Conservation (phyloP, 2,329 filamentous ascomycete genomes). For the Apiospora phragmitis region DNA sequence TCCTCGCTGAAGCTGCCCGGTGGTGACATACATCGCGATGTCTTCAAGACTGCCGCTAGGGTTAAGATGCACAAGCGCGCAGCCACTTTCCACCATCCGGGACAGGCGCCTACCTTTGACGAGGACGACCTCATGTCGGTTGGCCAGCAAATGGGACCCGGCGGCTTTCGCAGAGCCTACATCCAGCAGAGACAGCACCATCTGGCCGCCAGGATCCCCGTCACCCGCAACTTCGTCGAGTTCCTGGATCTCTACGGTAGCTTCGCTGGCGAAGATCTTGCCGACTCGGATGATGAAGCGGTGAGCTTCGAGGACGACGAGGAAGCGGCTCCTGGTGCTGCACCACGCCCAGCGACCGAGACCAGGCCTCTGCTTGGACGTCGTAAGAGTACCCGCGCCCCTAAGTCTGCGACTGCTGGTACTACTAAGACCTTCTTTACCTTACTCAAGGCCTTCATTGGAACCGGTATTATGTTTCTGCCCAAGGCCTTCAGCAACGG, state of each 20-base stretch:
- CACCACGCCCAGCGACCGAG: slow-evolving; percentile 42
- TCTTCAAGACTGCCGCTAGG: slow-evolving; percentile 71
- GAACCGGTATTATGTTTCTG: slow-evolving; percentile 80
- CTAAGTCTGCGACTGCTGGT: slow-evolving; percentile 60
- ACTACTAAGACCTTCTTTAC: slow-evolving; percentile 78
- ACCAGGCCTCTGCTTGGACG: slow-evolving; percentile 60
- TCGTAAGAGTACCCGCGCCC: slow-evolving; percentile 50
- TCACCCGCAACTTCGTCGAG: slow-evolving; percentile 71
- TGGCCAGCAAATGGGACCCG: slow-evolving; percentile 36
- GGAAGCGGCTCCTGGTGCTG: slow-evolving; percentile 36
- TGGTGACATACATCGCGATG: slow-evolving; percentile 76
- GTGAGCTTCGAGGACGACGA: slow-evolving; percentile 52
- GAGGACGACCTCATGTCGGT: slow-evolving; percentile 30
- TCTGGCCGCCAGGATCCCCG: slow-evolving; percentile 48
- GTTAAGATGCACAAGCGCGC: slow-evolving; percentile 54
- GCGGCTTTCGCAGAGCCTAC: slow-evolving; percentile 52
- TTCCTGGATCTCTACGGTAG: slow-evolving; percentile 75
- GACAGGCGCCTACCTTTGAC: slow-evolving; percentile 44
- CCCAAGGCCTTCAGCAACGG: slow-evolving; percentile 77
- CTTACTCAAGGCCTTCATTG: slow-evolving; percentile 75
- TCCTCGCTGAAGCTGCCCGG: slow-evolving; percentile 73
- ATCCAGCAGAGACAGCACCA: slow-evolving; percentile 37
- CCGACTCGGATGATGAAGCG: slow-evolving; percentile 61
- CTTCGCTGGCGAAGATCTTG: slow-evolving; percentile 73
- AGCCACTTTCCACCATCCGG: slow-evolving; percentile 65